Evolutionary conservation across 1,284 basidiomycete genomes (phyloP).

Genomic region (Xanthoconium separans): DNA sequence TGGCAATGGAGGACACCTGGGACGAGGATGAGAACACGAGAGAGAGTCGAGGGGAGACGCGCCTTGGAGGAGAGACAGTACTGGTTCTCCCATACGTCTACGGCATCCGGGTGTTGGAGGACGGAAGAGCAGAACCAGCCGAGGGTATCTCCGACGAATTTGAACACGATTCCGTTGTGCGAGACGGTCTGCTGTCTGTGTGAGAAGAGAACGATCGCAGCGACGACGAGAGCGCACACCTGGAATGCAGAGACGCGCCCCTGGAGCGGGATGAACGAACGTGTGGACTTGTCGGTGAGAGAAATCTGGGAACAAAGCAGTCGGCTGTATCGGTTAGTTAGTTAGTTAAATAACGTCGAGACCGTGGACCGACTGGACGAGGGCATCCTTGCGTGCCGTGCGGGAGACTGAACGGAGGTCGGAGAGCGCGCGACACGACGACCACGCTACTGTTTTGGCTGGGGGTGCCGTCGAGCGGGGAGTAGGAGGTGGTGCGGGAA

Average conservation of each 20-base stretch:
- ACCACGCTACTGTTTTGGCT: too few species aligned
- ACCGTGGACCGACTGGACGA: conserved; percentile 28
- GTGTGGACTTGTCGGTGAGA: conserved; percentile 31
- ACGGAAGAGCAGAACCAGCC: conserved; percentile 52
- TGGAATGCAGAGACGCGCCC: conserved; percentile 43
- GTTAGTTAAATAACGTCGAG: not conserved
- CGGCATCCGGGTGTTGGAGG: conserved; percentile 1
- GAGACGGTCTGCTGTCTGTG: conserved; percentile 32
- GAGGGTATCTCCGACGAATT: conserved; percentile 46
- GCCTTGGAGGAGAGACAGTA: conserved; percentile 40
- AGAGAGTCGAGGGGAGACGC: conserved; percentile 4
- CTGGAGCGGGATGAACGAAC: conserved; percentile 25
- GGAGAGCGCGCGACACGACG: conserved; percentile 8
- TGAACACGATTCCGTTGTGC: conserved; percentile 32
- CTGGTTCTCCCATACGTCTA: conserved; percentile 39
- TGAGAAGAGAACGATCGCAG: not conserved
- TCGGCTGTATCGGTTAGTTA: conserved; percentile 27
- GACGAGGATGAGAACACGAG: not conserved
- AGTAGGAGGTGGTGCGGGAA: conserved; percentile 31
- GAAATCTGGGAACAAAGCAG: conserved; percentile 38
- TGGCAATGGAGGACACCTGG: conserved; percentile 55
- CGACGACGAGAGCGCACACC: conserved; percentile 30
- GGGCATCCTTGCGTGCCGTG: conserved; percentile 21
- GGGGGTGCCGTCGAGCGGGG: not conserved
- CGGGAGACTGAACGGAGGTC: conserved; percentile 16